phyloP scores from a whole-genome alignment of 2,329 filamentous ascomycete species.

The Trichoderma sp. region DNA sequence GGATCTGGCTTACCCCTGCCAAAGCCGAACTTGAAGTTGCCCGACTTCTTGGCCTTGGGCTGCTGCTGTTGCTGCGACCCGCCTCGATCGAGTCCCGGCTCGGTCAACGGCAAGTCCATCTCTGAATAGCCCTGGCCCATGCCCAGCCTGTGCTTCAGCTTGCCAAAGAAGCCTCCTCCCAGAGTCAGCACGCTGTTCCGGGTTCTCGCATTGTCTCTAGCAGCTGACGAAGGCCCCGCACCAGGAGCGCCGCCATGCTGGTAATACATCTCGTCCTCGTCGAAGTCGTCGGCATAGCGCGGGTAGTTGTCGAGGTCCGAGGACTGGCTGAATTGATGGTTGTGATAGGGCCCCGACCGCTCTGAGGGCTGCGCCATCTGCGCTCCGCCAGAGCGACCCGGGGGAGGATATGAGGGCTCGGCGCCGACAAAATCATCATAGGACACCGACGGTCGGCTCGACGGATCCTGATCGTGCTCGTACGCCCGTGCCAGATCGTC shows the following conservation, averaged over 20 bases:
- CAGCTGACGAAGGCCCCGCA: constrained; percentile 51
- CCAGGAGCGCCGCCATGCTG: constrained; percentile 66
- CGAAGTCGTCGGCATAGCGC: constrained; percentile 82
- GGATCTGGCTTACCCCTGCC: constrained; percentile 82
- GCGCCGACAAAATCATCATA: constrained; percentile 93
- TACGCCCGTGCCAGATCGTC: constrained; percentile 76
- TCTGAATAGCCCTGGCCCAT: constrained; percentile 90
- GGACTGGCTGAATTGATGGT: constrained; percentile 65
- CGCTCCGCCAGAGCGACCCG: constrained; percentile 40
- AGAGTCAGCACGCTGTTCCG: constrained; percentile 86
- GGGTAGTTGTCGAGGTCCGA: constrained; percentile 86
- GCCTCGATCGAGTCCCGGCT: constrained; percentile 53
- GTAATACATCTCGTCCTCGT: constrained; percentile 81
- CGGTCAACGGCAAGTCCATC: constrained; percentile 95
- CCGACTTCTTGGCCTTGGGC: constrained; percentile 56
- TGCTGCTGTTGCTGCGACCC: constrained; percentile 32
- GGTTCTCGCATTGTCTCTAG: constrained; percentile 60
- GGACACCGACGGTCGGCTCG: constrained; percentile 77
- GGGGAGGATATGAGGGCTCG: constrained; percentile 46
- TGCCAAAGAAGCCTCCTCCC: constrained; percentile 82
- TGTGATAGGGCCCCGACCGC: constrained; percentile 43
- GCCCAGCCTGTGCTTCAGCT: constrained; percentile 85
- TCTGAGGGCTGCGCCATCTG: constrained; percentile 11
- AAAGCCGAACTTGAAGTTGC: constrained; percentile 90
- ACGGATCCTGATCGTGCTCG: constrained; percentile 64